phyloP scores from a whole-genome alignment of 306 rosid genomes.

The Inga laurina region DNA sequence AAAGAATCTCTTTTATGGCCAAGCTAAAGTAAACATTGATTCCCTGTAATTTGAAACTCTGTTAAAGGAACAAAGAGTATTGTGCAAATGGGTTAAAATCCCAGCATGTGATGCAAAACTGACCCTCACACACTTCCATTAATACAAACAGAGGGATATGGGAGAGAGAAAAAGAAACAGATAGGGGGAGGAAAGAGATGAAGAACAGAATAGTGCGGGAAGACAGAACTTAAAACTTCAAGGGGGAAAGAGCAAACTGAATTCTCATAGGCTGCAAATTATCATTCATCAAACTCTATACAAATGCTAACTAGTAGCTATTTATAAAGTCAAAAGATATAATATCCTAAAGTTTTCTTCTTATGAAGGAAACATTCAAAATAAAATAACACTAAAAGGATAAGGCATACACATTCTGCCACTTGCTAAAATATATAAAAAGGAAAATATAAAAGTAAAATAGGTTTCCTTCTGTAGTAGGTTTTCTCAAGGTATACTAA shows the following conservation, averaged over 20 bases:
- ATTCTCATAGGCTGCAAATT: not conserved
- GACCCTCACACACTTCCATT: not conserved
- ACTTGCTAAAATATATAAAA: not conserved
- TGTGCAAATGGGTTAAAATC: too few species aligned
- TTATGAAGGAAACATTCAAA: not conserved
- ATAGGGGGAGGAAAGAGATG: not conserved
- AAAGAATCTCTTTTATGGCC: not conserved
- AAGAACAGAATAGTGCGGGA: not conserved
- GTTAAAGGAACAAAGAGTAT: too few species aligned
- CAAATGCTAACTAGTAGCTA: not conserved
- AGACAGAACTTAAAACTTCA: too few species aligned
- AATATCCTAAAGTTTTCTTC: not conserved
- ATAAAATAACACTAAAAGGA: not conserved
- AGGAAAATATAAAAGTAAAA: too few species aligned
- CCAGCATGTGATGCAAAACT: not conserved
- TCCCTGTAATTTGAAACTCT: not conserved
- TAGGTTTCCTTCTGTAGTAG: not conserved
- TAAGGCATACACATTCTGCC: not conserved
- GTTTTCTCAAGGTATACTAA: not conserved
- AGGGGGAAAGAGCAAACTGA: not conserved
- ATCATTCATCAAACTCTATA: not conserved
- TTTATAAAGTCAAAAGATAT: too few species aligned
- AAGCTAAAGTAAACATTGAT: not conserved
- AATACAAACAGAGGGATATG: not conserved
- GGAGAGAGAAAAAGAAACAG: not conserved